These are phyloP conservation scores for Secale cereale DNA, from an alignment of 176 grass and related monocot genomes.

Conservation along the genomic window DNA sequence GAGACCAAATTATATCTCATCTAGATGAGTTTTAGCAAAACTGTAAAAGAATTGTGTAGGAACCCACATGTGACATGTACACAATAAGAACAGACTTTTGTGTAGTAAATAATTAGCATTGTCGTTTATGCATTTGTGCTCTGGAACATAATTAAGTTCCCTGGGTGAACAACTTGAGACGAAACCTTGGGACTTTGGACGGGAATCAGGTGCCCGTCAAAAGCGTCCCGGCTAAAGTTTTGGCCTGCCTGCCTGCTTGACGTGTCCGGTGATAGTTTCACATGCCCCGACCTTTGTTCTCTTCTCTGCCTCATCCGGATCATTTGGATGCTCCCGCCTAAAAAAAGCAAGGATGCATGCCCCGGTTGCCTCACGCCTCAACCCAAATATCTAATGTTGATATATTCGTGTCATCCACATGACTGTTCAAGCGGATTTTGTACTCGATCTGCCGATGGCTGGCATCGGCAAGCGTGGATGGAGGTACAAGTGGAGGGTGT, in stretches of 20 bases:
- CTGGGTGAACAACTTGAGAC: not conserved
- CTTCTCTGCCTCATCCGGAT: not conserved
- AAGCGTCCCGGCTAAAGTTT: not conserved
- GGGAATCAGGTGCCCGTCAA: conserved; percentile 18
- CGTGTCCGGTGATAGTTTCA: not conserved
- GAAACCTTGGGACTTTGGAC: conserved; percentile 3
- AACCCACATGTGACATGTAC: too few species aligned
- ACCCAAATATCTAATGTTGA: not conserved
- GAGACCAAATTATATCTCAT: too few species aligned
- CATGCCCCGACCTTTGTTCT: not conserved
- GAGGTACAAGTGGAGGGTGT: not conserved
- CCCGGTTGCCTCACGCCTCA: not conserved
- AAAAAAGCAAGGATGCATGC: not conserved
- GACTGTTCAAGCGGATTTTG: not conserved
- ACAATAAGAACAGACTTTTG: too few species aligned
- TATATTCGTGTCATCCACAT: conserved; percentile 25
- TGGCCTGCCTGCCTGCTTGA: not conserved
- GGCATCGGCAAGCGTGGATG: not conserved
- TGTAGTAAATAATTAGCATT: too few species aligned
- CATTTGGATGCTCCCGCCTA: not conserved
- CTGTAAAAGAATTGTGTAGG: too few species aligned
- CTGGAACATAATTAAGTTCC: not conserved
- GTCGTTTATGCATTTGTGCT: too few species aligned
- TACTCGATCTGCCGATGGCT: not conserved
- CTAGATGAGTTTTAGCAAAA: too few species aligned